phyloP scores from a whole-genome alignment of 176 grass and related monocot genomes.

The Aegilops speltoides region DNA sequence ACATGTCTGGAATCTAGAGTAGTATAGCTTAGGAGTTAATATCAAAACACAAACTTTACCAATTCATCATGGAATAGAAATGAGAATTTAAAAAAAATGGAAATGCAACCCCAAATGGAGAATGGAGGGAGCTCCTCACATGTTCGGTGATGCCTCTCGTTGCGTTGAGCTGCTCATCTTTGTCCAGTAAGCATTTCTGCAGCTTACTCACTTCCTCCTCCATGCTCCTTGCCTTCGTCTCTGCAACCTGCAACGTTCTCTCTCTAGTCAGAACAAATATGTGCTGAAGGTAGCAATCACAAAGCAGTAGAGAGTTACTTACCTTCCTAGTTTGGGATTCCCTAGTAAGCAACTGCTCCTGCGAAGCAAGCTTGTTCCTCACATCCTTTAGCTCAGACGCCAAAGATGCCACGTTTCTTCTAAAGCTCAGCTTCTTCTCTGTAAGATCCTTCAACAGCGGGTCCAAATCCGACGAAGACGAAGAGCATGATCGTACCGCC shows the following conservation, averaged over 20 bases:
- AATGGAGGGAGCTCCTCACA: constrained; percentile 28
- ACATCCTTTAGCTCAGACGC: constrained; percentile 88
- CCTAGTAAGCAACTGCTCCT: constrained; percentile 56
- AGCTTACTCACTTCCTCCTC: constrained; percentile 71
- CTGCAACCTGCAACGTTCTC: constrained; percentile 48
- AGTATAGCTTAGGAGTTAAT: not conserved
- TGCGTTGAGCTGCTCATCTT: constrained; percentile 53
- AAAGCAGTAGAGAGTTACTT: not conserved
- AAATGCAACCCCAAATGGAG: not conserved
- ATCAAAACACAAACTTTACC: not conserved
- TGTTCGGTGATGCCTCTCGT: constrained; percentile 44
- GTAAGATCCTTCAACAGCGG: constrained; percentile 83
- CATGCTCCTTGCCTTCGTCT: constrained; percentile 67
- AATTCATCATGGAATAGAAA: not conserved
- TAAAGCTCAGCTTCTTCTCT: constrained; percentile 88
- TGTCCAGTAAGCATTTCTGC: constrained; percentile 65
- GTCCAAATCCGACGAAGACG: constrained; percentile 53
- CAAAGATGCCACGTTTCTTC: constrained; percentile 72
- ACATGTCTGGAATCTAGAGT: not conserved
- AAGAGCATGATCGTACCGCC: constrained; percentile 21
- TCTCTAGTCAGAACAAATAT: not conserved
- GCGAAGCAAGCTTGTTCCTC: constrained; percentile 47
- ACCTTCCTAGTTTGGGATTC: constrained; percentile 71
- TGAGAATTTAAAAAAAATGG: not conserved
- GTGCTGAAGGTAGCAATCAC: not conserved